Conservation (phyloP, 2,329 filamentous ascomycete species). For the Sarocladiaceae sp. region DNA sequence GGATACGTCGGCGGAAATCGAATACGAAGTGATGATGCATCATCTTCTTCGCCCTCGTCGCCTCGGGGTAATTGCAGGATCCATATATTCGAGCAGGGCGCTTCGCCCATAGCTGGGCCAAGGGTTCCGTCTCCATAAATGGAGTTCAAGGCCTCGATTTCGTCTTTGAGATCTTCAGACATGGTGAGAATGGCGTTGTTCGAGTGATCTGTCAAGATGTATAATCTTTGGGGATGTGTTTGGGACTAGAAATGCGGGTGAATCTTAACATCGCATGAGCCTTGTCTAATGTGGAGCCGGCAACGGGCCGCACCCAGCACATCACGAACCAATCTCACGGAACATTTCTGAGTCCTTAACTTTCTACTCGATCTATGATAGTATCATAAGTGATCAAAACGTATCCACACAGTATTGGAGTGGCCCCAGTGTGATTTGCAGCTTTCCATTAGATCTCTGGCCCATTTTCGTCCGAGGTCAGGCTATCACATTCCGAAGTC, state of each 20-base stretch:
- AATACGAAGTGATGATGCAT: slow-evolving; percentile 54
- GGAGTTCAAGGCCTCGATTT: slow-evolving; percentile 77
- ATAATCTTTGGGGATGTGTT: no score
- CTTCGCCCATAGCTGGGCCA: slow-evolving; percentile 29
- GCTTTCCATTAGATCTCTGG: no score
- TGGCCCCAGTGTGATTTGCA: no score
- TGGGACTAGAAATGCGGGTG: neutral
- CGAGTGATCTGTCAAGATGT: neutral
- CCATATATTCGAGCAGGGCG: slow-evolving; percentile 35
- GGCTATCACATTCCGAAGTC: no score
- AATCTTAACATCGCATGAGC: neutral
- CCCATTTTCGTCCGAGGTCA: no score
- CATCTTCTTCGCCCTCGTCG: slow-evolving; percentile 26
- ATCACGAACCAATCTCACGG: neutral
- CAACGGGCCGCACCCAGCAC: neutral
- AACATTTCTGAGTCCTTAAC: no score
- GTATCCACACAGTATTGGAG: no score
- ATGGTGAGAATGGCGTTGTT: slow-evolving; percentile 25
- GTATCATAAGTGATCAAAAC: no score
- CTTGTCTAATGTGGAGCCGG: slow-evolving; percentile 2
- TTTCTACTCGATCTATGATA: no score
- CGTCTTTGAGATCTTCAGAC: slow-evolving; percentile 63
- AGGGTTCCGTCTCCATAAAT: slow-evolving; percentile 74
- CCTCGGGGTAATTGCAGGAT: slow-evolving; percentile 60
- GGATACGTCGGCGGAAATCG: slow-evolving; percentile 75